phyloP scores from a whole-genome alignment of 2,329 filamentous ascomycete species.

The Curvularia sp. region DNA sequence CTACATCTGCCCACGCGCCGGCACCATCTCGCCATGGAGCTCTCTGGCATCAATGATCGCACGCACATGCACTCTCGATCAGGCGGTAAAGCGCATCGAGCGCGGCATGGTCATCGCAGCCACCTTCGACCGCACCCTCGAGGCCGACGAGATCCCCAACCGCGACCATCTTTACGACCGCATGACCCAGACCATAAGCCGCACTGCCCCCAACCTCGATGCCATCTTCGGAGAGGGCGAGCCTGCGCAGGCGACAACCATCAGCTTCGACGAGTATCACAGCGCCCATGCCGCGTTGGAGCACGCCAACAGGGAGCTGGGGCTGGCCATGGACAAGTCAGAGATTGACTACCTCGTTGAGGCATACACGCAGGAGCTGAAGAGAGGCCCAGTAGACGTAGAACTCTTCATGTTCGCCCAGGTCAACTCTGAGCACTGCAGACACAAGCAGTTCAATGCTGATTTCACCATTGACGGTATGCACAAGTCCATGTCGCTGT shows the following conservation, averaged over 20 bases:
- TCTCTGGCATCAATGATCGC: slow-evolving; percentile 95
- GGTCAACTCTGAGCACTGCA: slow-evolving; percentile 95
- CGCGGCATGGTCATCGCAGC: slow-evolving; percentile 80
- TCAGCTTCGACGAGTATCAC: slow-evolving; percentile 71
- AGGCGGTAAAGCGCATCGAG: slow-evolving; percentile 79
- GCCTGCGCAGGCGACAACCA: slow-evolving; percentile 71
- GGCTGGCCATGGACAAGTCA: slow-evolving; percentile 83
- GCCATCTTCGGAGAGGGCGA: slow-evolving; percentile 79
- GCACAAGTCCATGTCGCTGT: slow-evolving; percentile 79
- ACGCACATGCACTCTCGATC: slow-evolving; percentile 83
- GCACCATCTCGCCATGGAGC: slow-evolving; percentile 93
- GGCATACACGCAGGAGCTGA: slow-evolving; percentile 71
- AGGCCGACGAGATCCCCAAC: slow-evolving; percentile 63
- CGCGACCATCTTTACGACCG: slow-evolving; percentile 84
- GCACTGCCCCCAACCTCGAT: slow-evolving; percentile 71
- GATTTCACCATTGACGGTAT: slow-evolving; percentile 93
- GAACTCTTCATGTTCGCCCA: slow-evolving; percentile 99
- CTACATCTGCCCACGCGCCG: slow-evolving; percentile 80
- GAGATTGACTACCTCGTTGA: slow-evolving; percentile 96
- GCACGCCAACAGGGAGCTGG: slow-evolving; percentile 82
- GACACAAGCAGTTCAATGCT: slow-evolving; percentile 94
- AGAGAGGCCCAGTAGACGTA: slow-evolving; percentile 79
- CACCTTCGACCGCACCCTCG: slow-evolving; percentile 62
- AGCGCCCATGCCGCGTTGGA: slow-evolving; percentile 75
- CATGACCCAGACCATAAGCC: slow-evolving; percentile 87